Percentiles rank a stretch among this genome's conserved stretches.
These are phyloP conservation scores for Aspergillus tubingensis DNA, from an alignment of 2,329 filamentous ascomycete genomes.

Conservation along the genomic window DNA sequence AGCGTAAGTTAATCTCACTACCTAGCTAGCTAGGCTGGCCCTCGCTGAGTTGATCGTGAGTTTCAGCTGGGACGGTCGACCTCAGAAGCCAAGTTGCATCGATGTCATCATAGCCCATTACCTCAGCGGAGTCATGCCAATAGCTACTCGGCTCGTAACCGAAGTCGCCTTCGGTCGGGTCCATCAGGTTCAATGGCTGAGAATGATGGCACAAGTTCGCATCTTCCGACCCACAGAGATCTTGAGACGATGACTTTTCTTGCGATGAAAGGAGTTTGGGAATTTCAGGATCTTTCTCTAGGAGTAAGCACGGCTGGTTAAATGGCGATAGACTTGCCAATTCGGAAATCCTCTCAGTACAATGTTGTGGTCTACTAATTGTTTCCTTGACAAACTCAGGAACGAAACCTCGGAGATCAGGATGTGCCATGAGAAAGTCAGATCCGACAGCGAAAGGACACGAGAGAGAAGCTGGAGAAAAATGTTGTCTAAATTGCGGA, in stretches of 20 bases:
- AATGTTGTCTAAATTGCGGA: not conserved
- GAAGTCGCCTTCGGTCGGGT: not conserved
- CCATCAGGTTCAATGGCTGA: not conserved
- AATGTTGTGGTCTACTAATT: not conserved
- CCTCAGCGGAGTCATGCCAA: not conserved
- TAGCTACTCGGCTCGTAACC: not conserved
- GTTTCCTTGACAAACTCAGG: not conserved
- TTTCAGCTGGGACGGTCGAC: not conserved
- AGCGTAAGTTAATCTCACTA: too few species aligned
- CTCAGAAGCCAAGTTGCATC: not conserved
- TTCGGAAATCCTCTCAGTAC: not conserved
- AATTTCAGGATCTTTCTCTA: not conserved
- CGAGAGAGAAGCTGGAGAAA: not conserved
- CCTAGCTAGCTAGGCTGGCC: not conserved
- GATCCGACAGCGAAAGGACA: not conserved
- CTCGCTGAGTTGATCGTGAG: not conserved
- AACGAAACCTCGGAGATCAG: not conserved
- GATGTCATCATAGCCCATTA: not conserved
- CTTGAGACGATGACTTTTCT: not conserved
- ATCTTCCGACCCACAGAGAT: not conserved
- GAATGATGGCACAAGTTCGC: too few species aligned
- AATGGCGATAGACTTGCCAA: not conserved
- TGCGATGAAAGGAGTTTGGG: not conserved
- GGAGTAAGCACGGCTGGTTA: not conserved
- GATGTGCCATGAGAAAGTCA: not conserved